These are phyloP conservation scores for Russula dissimulans DNA, from an alignment of 768 basidiomycete genomes.

Conservation along the genomic window DNA sequence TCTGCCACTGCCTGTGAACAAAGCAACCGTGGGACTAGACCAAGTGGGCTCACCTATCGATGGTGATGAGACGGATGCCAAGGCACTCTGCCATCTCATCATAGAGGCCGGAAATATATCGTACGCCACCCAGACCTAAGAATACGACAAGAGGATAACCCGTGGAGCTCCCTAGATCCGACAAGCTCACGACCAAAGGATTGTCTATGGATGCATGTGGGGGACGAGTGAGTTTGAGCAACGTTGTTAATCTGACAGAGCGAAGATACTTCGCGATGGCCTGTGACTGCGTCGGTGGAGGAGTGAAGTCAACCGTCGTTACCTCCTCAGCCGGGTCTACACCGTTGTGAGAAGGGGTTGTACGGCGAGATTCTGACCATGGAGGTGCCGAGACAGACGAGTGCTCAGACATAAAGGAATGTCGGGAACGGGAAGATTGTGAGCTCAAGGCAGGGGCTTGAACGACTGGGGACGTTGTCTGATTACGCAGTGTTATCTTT, in stretches of 20 bases:
- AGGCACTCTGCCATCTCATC: conserved; percentile 92
- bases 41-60: conserved; percentile 60
- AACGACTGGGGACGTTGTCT: conserved; percentile 33
- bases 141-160: conserved; percentile 88
- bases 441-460: conserved; percentile 25
- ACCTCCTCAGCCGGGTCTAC: conserved; percentile 25
- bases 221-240: conserved; percentile 67
- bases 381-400: conserved; percentile 5
- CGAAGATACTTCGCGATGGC: conserved; percentile 80
- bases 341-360: neutral
- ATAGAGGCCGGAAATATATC: conserved; percentile 90
- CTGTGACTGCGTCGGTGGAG: conserved; percentile 48
- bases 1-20: conserved; percentile 31
- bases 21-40: neutral
- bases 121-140: conserved; percentile 87
- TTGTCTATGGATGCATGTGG: conserved; percentile 70
- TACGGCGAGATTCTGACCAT: neutral
- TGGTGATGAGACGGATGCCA: conserved; percentile 81
- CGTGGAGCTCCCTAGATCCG: conserved; percentile 79
- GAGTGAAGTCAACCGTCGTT: conserved; percentile 36
- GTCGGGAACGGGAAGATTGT: conserved; percentile 23
- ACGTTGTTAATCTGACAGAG: conserved; percentile 75
- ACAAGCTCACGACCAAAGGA: conserved; percentile 81
- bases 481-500: conserved; percentile 55
- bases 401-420: conserved; percentile 19